Evolutionary conservation across 192 early-diverging fungal genomes (phyloP), one percentile per base, ranked within the genome.

Genomic region (Coemansia guatemalensis): DNA sequence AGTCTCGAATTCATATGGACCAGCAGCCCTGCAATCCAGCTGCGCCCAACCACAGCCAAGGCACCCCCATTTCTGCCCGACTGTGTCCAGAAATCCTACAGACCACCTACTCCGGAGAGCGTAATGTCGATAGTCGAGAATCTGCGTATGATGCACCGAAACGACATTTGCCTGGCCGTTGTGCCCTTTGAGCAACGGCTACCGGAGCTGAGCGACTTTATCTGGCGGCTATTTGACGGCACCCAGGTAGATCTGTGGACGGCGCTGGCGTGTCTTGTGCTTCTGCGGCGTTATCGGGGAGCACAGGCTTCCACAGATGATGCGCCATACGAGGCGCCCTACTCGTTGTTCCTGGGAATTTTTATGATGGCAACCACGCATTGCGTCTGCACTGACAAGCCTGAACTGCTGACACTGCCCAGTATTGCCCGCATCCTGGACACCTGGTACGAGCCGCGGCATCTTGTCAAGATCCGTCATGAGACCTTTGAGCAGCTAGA

Each of bases 271-370:
- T 78, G 75, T 20, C 26, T 69, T 5, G 48, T 78, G 9, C 55
- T 78, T 1, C 55, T 78, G 5, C 51, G 53, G n/a, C 75, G 75
- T 27, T 58, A 61, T 35, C 56, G 56, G 22, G 26, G 25, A 11
- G 23, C 33, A 7, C 47, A 58, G 25, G 56, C 48, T 23, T 27
- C 33, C 39, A 39, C 53, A 50, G 26, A 68, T 5, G 56, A 71
- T 12, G 65, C 66, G 7, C 66, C 69, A 39, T 72, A 78, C 52
- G 69, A 68, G 23, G 62, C 75, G n/a, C 62, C 65, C 6, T 67
- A 78, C 49, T 53, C 62, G n/a, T 48, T 78, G 47, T 78, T 72
- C 49, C 69, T 78, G 18, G 75, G 75, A 4, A 55, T 66, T 17
- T 71, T 78, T 5, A 62, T 78, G 65, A 57, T 71, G 23, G 69